These are phyloP conservation scores for Hordeum pubiflorum DNA, from an alignment of 202 grass and related monocot species.

Conservation along the genomic window DNA sequence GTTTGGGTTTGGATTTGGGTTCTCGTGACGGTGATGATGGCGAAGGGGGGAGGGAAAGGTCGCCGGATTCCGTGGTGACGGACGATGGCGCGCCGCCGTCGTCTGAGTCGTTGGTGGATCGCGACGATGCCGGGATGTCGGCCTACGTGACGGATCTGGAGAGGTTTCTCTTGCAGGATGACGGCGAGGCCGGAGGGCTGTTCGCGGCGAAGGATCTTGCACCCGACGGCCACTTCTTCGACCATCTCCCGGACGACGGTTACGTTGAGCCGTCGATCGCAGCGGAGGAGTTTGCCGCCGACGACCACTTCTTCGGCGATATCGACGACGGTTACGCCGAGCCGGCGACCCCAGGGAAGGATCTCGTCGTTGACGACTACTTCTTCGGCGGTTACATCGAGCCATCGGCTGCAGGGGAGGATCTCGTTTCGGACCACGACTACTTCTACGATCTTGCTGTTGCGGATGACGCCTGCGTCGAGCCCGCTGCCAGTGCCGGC, in stretches of 20 bases:
- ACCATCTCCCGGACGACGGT: neutral
- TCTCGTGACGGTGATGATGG: too few relatives aligned
- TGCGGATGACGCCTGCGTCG: neutral
- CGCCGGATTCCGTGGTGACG: neutral
- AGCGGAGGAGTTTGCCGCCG: neutral
- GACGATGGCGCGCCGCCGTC: neutral
- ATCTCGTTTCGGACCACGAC: neutral
- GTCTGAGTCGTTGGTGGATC: neutral
- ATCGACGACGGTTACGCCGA: neutral
- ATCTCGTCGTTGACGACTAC: neutral
- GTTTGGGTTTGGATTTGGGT: neutral
- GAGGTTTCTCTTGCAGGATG: conserved; percentile 11
- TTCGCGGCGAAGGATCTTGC: too few relatives aligned
- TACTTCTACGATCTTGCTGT: neutral
- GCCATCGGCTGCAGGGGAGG: too few relatives aligned
- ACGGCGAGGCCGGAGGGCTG: neutral
- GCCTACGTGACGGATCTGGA: conserved; percentile 3
- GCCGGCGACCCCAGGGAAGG: neutral
- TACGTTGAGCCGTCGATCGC: neutral
- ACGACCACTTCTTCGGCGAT: neutral
- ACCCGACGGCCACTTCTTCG: neutral
- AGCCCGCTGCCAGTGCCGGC: too few relatives aligned
- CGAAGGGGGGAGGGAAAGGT: neutral
- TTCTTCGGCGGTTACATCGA: neutral
- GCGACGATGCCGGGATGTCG: neutral